A percentile compares a stretch with the other conserved stretches of the same genome.
Conservation (phyloP, 2,329 filamentous ascomycete genomes). For the Fusarium bulbicola region DNA sequence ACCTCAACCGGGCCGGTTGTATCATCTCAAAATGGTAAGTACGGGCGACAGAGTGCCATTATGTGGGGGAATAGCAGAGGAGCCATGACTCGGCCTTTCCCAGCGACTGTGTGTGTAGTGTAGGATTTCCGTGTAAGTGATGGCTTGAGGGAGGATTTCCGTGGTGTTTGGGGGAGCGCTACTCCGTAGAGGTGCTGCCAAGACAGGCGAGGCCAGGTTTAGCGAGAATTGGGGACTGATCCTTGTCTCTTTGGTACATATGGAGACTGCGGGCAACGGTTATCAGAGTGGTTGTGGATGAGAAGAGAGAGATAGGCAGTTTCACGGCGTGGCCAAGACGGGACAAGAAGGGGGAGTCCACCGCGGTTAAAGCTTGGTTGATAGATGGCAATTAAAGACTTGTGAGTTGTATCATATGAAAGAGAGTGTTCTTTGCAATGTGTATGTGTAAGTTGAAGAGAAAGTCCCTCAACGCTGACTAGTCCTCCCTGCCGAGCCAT, state of each 20-base stretch:
- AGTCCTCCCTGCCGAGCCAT: slow-evolving; percentile 4
- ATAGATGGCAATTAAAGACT: not conserved
- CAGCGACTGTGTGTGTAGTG: slow-evolving; percentile 1
- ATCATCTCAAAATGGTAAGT: slow-evolving; percentile 19
- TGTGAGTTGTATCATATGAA: not conserved
- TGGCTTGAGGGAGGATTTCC: slow-evolving; percentile 10
- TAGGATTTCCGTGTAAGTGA: slow-evolving; percentile 6
- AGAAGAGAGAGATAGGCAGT: slow-evolving; percentile 31
- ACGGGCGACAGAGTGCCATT: slow-evolving; percentile 18
- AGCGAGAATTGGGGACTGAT: slow-evolving; percentile 6
- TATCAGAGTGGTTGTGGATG: slow-evolving; percentile 4
- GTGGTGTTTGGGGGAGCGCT: slow-evolving; percentile 19
- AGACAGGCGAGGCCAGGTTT: slow-evolving; percentile 16
- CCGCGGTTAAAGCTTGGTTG: slow-evolving; percentile 4
- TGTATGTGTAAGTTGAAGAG: not conserved
- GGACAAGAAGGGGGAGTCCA: slow-evolving; percentile 7
- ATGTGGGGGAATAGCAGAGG: slow-evolving; percentile 36
- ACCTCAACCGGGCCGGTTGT: slow-evolving; percentile 30
- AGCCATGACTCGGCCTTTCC: slow-evolving; percentile 39
- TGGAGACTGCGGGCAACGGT: slow-evolving; percentile 8
- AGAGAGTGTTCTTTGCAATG: not conserved
- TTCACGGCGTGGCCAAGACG: slow-evolving; percentile 21
- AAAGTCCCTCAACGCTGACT: not conserved
- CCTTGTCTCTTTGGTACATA: not conserved
- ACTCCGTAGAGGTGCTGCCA: slow-evolving; percentile 25